phyloP scores from a whole-genome alignment of 306 rosid genomes.

The Sphenostylis stenocarpa region DNA sequence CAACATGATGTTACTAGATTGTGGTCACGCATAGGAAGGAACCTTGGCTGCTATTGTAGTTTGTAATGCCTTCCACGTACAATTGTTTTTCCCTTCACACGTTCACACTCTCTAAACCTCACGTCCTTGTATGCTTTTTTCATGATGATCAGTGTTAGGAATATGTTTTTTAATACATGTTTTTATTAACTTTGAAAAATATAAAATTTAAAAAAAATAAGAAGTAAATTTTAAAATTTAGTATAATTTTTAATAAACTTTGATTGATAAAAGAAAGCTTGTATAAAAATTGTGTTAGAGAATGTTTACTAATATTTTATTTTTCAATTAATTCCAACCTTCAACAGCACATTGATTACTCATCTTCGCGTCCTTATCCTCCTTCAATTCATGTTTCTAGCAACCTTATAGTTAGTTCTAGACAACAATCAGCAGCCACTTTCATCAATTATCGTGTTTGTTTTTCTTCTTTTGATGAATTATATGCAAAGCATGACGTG shows the following conservation, averaged over 20 bases:
- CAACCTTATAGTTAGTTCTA: background rate
- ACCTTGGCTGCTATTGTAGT: background rate
- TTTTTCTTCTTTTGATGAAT: background rate
- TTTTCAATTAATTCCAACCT: slow-evolving; percentile 8
- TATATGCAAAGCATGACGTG: background rate
- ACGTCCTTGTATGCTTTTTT: background rate
- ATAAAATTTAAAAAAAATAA: no score
- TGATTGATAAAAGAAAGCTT: no score
- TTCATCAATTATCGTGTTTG: background rate
- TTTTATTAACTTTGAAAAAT: no score
- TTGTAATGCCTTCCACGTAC: slow-evolving; percentile 1
- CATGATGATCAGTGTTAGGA: no score
- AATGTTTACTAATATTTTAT: no score
- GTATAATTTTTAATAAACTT: no score
- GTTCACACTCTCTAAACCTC: background rate
- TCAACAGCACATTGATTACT: slow-evolving; percentile 14
- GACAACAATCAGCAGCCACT: background rate
- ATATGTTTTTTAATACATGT: no score
- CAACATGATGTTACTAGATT: slow-evolving; percentile 19
- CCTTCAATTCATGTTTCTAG: background rate
- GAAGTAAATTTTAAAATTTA: no score
- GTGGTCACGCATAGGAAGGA: slow-evolving; percentile 19
- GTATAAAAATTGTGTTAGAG: no score
- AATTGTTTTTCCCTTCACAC: background rate
- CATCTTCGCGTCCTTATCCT: background rate